A percentile compares a stretch with the other conserved stretches of the same genome.
phyloP scores from a whole-genome alignment of 257 asterid species.

The Coffea eugenioides region DNA sequence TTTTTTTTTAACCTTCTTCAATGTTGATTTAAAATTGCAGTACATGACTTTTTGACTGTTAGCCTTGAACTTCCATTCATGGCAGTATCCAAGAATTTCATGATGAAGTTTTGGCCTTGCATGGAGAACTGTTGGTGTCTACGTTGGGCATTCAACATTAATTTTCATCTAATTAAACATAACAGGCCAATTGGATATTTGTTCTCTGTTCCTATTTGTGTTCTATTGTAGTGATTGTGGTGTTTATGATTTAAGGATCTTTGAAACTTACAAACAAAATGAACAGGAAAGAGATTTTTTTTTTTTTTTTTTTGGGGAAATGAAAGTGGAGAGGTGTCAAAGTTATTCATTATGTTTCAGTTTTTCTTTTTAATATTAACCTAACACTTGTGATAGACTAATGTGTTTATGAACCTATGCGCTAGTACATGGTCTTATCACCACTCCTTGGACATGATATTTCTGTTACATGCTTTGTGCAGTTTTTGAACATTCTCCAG shows the following conservation, averaged over 20 bases:
- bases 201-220: neutral
- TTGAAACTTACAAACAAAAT: neutral
- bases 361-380: neutral
- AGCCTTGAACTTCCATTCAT: neutral
- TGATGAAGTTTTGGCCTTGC: neutral
- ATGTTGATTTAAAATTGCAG: neutral
- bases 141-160: neutral
- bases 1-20: neutral
- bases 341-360: neutral
- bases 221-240: neutral
- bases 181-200: neutral
- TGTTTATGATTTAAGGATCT: slow-evolving; percentile 1
- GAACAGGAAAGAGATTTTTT: neutral
- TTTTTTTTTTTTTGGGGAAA: neutral
- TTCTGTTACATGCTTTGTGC: neutral
- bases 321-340: neutral
- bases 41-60: neutral
- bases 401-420: neutral
- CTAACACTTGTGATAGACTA: neutral
- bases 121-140: neutral
- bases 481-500: neutral
- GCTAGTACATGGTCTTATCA: neutral
- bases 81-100: neutral
- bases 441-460: neutral
- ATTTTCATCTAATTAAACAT: neutral